phyloP scores from a whole-genome alignment of 805 yeast species.

The Saccharomycopsis olivae region DNA sequence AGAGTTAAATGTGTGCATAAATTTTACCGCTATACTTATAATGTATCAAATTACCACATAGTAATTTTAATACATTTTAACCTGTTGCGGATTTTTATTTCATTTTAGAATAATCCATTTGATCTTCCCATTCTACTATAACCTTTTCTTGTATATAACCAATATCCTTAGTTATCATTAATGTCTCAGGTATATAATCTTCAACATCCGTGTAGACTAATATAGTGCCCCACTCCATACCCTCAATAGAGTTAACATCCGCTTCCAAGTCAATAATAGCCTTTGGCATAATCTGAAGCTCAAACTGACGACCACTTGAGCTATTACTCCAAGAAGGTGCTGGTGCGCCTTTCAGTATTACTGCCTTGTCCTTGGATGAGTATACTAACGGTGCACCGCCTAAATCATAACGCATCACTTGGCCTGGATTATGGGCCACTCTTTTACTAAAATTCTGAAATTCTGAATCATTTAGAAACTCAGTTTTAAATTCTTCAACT shows the following conservation, averaged over 20 bases:
- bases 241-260: slow-evolving; percentile 38
- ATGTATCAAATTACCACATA: no score
- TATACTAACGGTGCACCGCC: slow-evolving; percentile 73
- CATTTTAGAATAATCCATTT: slow-evolving; percentile 16
- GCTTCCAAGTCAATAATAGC: slow-evolving; percentile 74
- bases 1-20: no score
- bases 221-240: slow-evolving; percentile 98
- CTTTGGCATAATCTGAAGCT: slow-evolving; percentile 91
- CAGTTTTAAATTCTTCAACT: slow-evolving; percentile 35
- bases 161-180: slow-evolving; percentile 29
- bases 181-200: slow-evolving; percentile 39
- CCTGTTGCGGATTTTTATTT: no score
- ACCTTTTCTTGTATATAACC: slow-evolving; percentile 75
- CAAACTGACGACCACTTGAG: slow-evolving; percentile 37
- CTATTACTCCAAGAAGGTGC: slow-evolving; percentile 51
- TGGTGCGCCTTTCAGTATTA: no score
- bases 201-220: slow-evolving; percentile 66
- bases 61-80: no score
- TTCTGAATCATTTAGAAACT: slow-evolving; percentile 58
- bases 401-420: slow-evolving; percentile 75
- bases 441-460: slow-evolving; percentile 72
- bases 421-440: slow-evolving; percentile 74
- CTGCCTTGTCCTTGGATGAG: slow-evolving; percentile 32
- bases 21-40: no score
- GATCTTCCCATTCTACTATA: slow-evolving; percentile 80